phyloP scores from a whole-genome alignment of 306 rosid genomes.

The Castanea crenata region DNA sequence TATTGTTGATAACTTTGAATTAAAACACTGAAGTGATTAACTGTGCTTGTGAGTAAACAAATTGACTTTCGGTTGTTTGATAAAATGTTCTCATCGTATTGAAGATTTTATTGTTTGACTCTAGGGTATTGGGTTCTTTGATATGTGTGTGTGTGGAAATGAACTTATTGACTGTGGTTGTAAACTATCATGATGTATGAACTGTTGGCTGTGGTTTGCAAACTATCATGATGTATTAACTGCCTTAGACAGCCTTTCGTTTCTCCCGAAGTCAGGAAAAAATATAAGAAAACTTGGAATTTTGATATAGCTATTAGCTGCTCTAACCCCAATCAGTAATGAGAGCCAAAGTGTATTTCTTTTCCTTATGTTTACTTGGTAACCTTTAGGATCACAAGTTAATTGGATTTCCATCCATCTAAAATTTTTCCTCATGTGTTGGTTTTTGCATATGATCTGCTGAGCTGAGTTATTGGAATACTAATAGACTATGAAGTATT shows the following conservation, averaged over 20 bases:
- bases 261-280: background rate
- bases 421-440: background rate
- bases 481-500: background rate
- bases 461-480: background rate
- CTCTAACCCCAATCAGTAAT: background rate
- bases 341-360: background rate
- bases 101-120: too few species aligned
- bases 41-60: background rate
- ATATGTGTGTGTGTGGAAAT: too few species aligned
- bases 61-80: background rate
- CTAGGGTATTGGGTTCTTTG: too few species aligned
- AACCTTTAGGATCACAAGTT: background rate
- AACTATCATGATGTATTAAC: too few species aligned
- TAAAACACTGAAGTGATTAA: background rate
- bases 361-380: background rate
- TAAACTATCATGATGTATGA: too few species aligned
- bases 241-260: too few species aligned
- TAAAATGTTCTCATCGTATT: background rate
- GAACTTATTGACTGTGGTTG: too few species aligned
- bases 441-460: background rate
- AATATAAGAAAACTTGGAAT: background rate
- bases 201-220: too few species aligned
- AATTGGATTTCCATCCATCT: background rate
- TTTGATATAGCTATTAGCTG: background rate
- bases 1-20: background rate